Evolutionary conservation across 2,329 filamentous ascomycete genomes (phyloP), one percentile per base, ranked within the genome.

Genomic region (Fusarium pseudograminearum): DNA sequence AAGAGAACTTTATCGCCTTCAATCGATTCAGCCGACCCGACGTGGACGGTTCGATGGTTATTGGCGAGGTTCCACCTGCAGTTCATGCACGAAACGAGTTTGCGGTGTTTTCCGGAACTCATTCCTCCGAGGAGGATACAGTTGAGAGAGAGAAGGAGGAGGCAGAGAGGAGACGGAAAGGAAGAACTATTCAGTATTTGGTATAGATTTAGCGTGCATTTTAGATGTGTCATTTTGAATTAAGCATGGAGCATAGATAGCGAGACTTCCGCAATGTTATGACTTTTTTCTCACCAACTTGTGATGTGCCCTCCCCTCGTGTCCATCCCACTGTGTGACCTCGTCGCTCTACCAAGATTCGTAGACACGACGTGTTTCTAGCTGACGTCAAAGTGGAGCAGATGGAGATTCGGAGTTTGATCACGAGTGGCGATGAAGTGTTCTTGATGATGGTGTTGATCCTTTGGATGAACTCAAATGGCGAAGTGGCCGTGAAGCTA

Each of bases 1-100:
- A 61, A 8, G 72, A 80, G 6, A 80, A 76, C 6, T 83, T 84
- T 52, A 79, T 84, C 36, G 81, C 81, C 2, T 84, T 83, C 70
- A 85, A 85, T 70, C 81, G 84, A 47, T 85, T 85, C 76, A 83
- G 79, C 16, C 75, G 81, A 10, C 81, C 82, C 20, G 65, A 73
- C 2, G 30, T 31, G 2, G 60, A 71, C 6, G 44, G 51, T 0
- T 41, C 64, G 1, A 45, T 65, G 5, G 41, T 62, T 0, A 30
- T 61, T 7, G 52, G 50, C 8, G 64, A 69, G 3, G 18, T 57
- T 0, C 48, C 63, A 1, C 64, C 68, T 4, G 45, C 55, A 4
- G 41, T 65, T 0, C 18, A 45, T 5, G 61, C 59, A 4, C 10
- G 44, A 1, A 33, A 51, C 2, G 68, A 71, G 50, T 71, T 71